Evolutionary conservation across 176 grass and related monocot species (phyloP).

Genomic region (Saccharum spontaneum): DNA sequence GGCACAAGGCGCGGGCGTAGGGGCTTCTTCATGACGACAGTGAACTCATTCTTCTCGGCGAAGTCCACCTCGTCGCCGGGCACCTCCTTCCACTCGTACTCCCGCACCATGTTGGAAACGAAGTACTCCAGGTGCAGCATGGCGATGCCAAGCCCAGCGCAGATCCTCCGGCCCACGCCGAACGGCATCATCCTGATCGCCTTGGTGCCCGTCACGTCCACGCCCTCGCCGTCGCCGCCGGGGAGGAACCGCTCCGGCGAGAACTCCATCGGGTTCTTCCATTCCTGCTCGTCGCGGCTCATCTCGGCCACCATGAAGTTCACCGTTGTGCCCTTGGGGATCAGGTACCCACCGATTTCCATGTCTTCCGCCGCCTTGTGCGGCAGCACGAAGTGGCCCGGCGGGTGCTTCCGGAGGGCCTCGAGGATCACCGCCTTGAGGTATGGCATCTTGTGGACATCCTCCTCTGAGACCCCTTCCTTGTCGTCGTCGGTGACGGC

Average conservation of each 20-base stretch:
- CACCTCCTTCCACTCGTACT: constrained; percentile 60
- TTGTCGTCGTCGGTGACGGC: not conserved
- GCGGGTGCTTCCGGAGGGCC: constrained; percentile 59
- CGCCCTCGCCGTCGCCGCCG: constrained; percentile 45
- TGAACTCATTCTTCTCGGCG: constrained; percentile 61
- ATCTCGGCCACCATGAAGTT: constrained; percentile 70
- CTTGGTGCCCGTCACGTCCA: constrained; percentile 65
- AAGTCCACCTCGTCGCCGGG: constrained; percentile 66
- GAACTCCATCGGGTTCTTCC: constrained; percentile 53
- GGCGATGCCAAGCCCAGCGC: constrained; percentile 45
- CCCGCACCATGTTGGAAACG: constrained; percentile 66
- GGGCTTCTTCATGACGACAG: constrained; percentile 63
- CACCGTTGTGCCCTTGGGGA: constrained; percentile 55
- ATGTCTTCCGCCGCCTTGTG: constrained; percentile 58
- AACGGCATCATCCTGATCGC: constrained; percentile 86
- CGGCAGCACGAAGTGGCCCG: constrained; percentile 52
- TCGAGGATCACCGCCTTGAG: constrained; percentile 68
- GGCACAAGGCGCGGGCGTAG: constrained; percentile 41
- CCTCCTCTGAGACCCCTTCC: constrained; percentile 49
- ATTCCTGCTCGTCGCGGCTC: constrained; percentile 41
- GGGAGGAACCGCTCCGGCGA: constrained; percentile 58
- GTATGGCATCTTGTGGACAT: constrained; percentile 55
- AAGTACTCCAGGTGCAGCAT: constrained; percentile 74
- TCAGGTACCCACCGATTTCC: constrained; percentile 38
- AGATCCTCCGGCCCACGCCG: constrained; percentile 66